Base-by-base conservation (phyloP, 2,329 filamentous ascomycete genomes). In the Fusarium sp. region DNA sequence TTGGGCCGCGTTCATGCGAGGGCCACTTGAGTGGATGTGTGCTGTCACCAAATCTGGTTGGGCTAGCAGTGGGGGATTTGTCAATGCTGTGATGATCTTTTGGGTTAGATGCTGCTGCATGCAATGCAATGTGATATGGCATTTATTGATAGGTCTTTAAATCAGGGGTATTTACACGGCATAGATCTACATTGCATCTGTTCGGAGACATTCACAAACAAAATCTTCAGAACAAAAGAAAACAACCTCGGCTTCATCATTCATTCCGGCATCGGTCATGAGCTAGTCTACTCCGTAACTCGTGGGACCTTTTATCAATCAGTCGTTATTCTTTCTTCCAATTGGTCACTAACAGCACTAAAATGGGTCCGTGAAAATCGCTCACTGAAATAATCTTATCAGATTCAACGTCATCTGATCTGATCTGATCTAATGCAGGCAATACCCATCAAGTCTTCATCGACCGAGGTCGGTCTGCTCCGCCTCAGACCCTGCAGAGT, bases 301-400 rank as follows among this genome's bases (percentile, higher is more conserved):
- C 64, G 52, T 67, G 63, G 66, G 62, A 59, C 66, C 66, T 50
- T 65, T 51, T 41, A 54, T 42, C 29, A 36, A 33, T 36, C 7
- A 50, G 25, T 20, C 31, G 43, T 59, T 45, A 46, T 14, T 1
- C 27, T 18, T 8, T 1, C 14, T 15, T 11, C 13, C 18, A 29
- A 63, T 66, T 63, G 57, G 63, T 3, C n/a, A 10, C 25, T 11
- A 2, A 6, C 1, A 11, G 3, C 0, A 4, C n/a, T n/a, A 47
- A 55, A 31, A 57, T 18, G 54, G 59, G 64, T 17, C 39, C 7
- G 35, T 37, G 47, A 66, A 70, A 71, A 71, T 69, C 69, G 66
- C 69, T 71, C 67, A 70, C 23, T 18, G 17, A 18, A 50, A 54
- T 57, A 33, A 67, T 65, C 64, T 68, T 66, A 63, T 60, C 55